Percentiles rank a stretch among this genome's conserved stretches.
Conservation (phyloP, 805 yeast genomes). For the Saccharomycopsis sp. region DNA sequence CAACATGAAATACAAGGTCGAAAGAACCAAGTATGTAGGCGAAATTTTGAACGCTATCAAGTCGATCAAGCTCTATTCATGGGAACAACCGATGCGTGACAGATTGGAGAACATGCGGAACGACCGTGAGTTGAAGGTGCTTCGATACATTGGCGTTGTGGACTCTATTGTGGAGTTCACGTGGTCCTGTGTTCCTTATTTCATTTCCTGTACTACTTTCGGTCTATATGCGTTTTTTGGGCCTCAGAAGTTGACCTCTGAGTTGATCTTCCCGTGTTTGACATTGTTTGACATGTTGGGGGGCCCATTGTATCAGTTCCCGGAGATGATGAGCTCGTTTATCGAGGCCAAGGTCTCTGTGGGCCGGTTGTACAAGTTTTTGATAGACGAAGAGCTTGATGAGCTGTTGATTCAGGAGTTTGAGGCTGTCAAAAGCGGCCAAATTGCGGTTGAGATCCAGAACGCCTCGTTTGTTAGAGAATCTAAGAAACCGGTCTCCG, state of each 20-base stretch:
- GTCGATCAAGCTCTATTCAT: constrained; percentile 59
- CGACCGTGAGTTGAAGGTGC: constrained; percentile 47
- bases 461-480: constrained; percentile 54
- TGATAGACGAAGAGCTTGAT: constrained; percentile 42
- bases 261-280: constrained; percentile 63
- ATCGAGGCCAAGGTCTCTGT: constrained; percentile 57
- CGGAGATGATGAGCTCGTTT: constrained; percentile 47
- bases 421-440: constrained; percentile 13
- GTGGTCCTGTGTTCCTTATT: constrained; percentile 59
- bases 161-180: constrained; percentile 45
- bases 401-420: constrained; percentile 24
- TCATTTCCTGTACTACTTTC: constrained; percentile 58
- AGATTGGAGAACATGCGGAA: constrained; percentile 50
- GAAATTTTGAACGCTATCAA: constrained; percentile 57
- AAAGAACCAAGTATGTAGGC: constrained; percentile 49
- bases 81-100: constrained; percentile 60
- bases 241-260: constrained; percentile 53
- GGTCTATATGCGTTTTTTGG: constrained; percentile 42
- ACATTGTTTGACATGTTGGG: constrained; percentile 53
- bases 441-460: constrained; percentile 34
- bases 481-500: constrained; percentile 15
- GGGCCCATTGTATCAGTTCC: constrained; percentile 54
- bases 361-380: constrained; percentile 44
- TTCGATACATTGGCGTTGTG: constrained; percentile 42
- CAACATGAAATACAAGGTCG: constrained; percentile 59